These are phyloP conservation scores for Juglanconis oblonga DNA, from an alignment of 2,329 filamentous ascomycete species.

Conservation along the genomic window DNA sequence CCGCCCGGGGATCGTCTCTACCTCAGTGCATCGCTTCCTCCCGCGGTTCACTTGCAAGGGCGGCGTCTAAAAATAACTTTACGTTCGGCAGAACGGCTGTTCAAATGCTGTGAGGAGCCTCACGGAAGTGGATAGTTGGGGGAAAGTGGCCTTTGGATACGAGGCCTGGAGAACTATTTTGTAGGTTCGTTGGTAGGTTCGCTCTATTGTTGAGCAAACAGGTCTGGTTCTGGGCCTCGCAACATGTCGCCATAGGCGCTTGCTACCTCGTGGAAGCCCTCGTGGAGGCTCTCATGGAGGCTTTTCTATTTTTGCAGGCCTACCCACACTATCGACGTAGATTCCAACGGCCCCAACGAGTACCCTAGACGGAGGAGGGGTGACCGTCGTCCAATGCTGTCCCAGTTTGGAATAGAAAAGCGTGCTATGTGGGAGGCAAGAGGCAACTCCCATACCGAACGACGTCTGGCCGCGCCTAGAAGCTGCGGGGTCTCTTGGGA, in stretches of 20 bases:
- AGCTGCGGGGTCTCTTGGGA: background rate
- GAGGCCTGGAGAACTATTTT: background rate
- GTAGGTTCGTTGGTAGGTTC: background rate
- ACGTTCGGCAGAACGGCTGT: background rate
- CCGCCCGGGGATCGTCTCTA: background rate
- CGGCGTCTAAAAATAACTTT: background rate
- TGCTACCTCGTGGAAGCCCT: no score
- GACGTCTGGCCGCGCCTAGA: background rate
- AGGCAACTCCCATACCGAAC: background rate
- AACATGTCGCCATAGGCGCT: no score
- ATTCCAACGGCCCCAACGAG: background rate
- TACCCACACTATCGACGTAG: no score
- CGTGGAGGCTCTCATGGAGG: no score
- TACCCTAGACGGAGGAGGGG: background rate
- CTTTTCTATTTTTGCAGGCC: no score
- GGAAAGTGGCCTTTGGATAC: background rate
- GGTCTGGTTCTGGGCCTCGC: no score
- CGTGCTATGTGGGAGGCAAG: background rate
- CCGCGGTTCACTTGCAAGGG: background rate
- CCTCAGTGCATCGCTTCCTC: background rate
- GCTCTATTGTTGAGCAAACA: background rate
- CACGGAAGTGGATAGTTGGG: background rate
- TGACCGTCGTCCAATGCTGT: background rate
- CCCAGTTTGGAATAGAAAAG: background rate
- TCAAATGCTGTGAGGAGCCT: background rate